phyloP scores from a whole-genome alignment of 345 rosid species.

The Aegle marmelos region DNA sequence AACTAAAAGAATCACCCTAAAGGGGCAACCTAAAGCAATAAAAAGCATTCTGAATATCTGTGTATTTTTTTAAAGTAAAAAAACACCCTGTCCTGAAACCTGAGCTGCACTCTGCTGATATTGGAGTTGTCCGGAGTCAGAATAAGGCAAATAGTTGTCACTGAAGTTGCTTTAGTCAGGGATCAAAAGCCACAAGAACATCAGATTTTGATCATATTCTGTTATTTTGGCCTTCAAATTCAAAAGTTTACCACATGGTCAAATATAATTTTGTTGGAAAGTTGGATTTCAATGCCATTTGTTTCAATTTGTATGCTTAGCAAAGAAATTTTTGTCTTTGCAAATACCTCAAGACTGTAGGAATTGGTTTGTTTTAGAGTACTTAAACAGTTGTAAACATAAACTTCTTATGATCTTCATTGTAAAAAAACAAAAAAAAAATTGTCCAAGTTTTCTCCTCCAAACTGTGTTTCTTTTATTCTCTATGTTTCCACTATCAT shows the following conservation, averaged over 20 bases:
- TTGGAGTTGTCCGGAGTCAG: not conserved
- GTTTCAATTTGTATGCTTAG: not conserved
- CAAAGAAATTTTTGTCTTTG: not conserved
- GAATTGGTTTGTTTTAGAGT: not conserved
- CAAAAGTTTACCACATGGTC: not conserved
- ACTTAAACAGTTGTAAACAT: not conserved
- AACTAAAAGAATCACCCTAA: not conserved
- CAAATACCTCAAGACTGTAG: not conserved
- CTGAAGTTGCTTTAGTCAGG: not conserved
- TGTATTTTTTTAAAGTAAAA: not conserved
- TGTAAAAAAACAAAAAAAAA: not conserved
- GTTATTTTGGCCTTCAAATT: not conserved
- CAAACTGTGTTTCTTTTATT: not conserved
- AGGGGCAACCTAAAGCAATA: not conserved
- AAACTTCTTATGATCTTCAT: not conserved
- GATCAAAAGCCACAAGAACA: not conserved
- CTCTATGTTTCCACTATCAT: not conserved
- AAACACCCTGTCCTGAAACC: not conserved
- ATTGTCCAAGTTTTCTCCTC: not conserved
- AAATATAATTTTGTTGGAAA: not conserved
- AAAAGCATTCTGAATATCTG: not conserved
- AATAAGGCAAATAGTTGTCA: not conserved
- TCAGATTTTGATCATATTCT: not conserved
- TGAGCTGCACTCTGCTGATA: not conserved
- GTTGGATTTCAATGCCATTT: not conserved